Evolutionary conservation across 164 flowering plant species (phyloP).

Genomic region (Aristolochia contorta): DNA sequence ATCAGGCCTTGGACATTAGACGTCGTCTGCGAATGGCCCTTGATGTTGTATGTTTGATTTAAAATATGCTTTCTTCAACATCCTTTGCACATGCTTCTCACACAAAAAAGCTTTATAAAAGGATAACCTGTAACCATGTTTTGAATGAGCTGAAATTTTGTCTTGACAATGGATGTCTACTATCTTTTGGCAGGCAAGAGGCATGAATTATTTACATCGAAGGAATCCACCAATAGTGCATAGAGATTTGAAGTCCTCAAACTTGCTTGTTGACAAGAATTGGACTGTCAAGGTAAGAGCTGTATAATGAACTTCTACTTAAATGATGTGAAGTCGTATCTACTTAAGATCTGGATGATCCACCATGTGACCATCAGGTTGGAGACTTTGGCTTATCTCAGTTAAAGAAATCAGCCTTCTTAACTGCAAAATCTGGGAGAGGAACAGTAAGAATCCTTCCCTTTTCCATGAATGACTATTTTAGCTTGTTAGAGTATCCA

Average conservation of each 20-base stretch:
- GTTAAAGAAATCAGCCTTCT: conserved; percentile 52
- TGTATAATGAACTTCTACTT: neutral
- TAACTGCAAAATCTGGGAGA: conserved; percentile 63
- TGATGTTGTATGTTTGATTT: conserved; percentile 55
- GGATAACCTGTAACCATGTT: neutral
- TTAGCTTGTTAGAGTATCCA: too few species aligned
- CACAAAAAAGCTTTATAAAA: neutral
- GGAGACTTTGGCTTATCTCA: conserved; percentile 85
- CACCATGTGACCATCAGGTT: conserved; percentile 35
- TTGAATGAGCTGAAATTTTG: neutral
- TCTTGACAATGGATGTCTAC: neutral
- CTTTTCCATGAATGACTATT: too few species aligned
- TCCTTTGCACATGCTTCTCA: too few species aligned
- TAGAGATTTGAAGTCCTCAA: conserved; percentile 79
- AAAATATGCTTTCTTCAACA: neutral
- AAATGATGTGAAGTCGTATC: neutral
- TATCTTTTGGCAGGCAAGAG: conserved; percentile 51
- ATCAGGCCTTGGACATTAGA: conserved; percentile 48
- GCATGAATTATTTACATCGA: conserved; percentile 82
- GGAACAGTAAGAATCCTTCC: conserved; percentile 54
- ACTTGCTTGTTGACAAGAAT: conserved; percentile 72
- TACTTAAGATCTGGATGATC: neutral
- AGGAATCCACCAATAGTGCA: conserved; percentile 86
- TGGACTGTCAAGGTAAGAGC: conserved; percentile 79
- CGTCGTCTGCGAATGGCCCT: conserved; percentile 77